These are phyloP conservation scores for Polytrichum commune DNA, from an alignment of 225 moss, liverwort and hornwort species.

Conservation along the genomic window DNA sequence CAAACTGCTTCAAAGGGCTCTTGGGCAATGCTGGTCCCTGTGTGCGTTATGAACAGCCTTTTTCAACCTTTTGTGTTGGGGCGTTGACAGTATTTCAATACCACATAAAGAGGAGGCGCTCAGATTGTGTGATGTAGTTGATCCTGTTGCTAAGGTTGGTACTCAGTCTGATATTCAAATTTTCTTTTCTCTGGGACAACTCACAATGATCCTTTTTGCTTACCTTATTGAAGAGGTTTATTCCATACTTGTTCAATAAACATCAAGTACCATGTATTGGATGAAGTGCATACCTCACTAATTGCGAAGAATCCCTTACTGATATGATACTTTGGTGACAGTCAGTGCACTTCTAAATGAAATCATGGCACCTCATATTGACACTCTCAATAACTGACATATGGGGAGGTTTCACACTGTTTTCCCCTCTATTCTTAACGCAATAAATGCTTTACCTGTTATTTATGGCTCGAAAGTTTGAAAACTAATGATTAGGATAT, in stretches of 20 bases:
- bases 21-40: background rate
- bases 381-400: too few relatives aligned
- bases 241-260: background rate
- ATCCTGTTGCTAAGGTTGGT: conserved; percentile 46
- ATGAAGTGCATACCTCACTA: background rate
- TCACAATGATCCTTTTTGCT: background rate
- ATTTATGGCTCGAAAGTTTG: too few relatives aligned
- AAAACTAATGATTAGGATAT: background rate
- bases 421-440: too few relatives aligned
- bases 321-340: background rate
- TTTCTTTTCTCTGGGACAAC: background rate
- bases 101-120: conserved; percentile 88
- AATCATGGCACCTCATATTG: too few relatives aligned
- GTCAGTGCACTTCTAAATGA: background rate
- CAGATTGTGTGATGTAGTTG: conserved; percentile 56
- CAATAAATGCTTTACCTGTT: too few relatives aligned
- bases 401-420: too few relatives aligned
- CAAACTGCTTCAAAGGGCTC: background rate
- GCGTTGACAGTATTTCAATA: conserved; percentile 66
- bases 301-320: background rate
- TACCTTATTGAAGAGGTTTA: background rate
- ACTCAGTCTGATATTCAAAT: background rate
- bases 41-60: background rate
- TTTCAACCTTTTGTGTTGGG: conserved; percentile 16
- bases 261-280: background rate